phyloP scores from a whole-genome alignment of 2,329 filamentous ascomycete species.

The Aspergillus pseudoviridinutans region DNA sequence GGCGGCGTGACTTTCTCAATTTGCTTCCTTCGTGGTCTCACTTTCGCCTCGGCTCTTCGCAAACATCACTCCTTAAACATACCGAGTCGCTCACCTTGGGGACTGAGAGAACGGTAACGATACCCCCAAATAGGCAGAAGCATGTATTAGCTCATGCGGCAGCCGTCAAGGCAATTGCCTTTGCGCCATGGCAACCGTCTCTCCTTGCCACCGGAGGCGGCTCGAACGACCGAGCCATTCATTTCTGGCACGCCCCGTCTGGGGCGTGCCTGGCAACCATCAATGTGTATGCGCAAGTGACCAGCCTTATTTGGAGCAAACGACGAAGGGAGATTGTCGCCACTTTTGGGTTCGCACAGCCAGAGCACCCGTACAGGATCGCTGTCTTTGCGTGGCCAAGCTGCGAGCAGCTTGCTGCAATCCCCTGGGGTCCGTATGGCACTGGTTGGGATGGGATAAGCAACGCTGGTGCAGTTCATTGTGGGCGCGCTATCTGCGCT shows the following conservation, averaged over 20 bases:
- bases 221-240: constrained; percentile 90
- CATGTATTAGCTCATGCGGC: constrained; percentile 76
- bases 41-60: constrained; percentile 12
- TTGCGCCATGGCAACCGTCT: constrained; percentile 88
- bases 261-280: constrained; percentile 85
- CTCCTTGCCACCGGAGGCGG: constrained; percentile 88
- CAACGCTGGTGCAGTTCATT: constrained; percentile 27
- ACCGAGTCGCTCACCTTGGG: constrained; percentile 27
- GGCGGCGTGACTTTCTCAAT: constrained; percentile 20
- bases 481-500: constrained; percentile 69
- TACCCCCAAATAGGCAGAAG: constrained; percentile 57
- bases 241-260: constrained; percentile 86
- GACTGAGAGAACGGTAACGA: constrained; percentile 41
- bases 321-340: constrained; percentile 83
- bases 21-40: constrained; percentile 26
- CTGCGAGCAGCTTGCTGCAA: constrained; percentile 77
- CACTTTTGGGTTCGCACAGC: constrained; percentile 89
- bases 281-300: constrained; percentile 88
- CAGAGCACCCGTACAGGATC: constrained; percentile 82
- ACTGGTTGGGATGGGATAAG: constrained; percentile 25
- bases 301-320: constrained; percentile 83
- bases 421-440: constrained; percentile 70
- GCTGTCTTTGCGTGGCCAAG: constrained; percentile 94
- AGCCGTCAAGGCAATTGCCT: constrained; percentile 93
- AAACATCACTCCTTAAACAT: constrained; percentile 21